Evolutionary conservation across 2,329 filamentous ascomycete genomes (phyloP), one percentile per base, ranked within the genome.

Genomic region (Pestalotiopsis sp.): DNA sequence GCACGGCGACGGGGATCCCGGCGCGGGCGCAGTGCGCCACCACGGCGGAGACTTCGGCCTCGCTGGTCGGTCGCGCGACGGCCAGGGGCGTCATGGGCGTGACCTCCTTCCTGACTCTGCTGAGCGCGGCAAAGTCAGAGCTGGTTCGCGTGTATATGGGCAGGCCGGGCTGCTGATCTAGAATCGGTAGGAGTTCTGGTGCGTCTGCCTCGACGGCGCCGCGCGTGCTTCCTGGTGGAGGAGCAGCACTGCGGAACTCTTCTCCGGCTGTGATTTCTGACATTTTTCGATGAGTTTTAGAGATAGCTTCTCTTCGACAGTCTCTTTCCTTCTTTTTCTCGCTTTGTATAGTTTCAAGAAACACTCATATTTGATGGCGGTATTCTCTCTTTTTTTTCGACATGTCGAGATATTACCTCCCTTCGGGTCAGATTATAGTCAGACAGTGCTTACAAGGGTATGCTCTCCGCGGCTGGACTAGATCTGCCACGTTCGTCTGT

Each of bases 81-180:
- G 65, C 65, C 17, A 67, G 65, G 27, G 52, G 27, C 58, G 23
- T 38, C 36, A 67, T 61, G 14, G 60, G 52, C 11, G 65, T 67
- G 9, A 14, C 5, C 20, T 67, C 52, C 5, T 3, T 17, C 36
- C 36, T 23, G 27, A 60, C 36, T 14, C 27, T 23, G 14, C 38
- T 41, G 13, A 67, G 27, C 12, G 25, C 57, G 9, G 36, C 13
- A n/a, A 67, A 67, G 14, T 17, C 14, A 6, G 52, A 31, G 17
- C 27, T 6, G 13, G 65, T 61, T 2, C 17, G 25, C 4, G 65
- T 60, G 14, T 67, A 67, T n/a, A 67, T 45, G 23, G 49, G 65
- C 3, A 67, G 60, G 6, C n/a, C 65, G 4, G 65, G 65, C 12
- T 45, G 38, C 5, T 9, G 13, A 9, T 67, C 65, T 2, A 67